Evolutionary conservation across 176 grass and related monocot genomes (phyloP).

Genomic region (Zoysia japonica): DNA sequence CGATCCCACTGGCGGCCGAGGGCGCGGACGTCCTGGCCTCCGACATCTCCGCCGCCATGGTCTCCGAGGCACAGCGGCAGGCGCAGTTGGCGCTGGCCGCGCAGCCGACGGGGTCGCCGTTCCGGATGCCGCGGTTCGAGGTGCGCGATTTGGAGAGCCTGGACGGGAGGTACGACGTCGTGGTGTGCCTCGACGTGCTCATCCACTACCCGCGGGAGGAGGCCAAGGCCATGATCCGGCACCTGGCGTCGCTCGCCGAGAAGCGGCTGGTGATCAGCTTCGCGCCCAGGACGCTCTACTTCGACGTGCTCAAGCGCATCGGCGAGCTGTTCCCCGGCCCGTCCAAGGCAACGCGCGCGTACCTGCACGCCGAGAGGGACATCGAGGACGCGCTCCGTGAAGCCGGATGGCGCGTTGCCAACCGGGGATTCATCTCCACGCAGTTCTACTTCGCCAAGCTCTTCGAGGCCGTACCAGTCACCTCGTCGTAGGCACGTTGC

Average conservation of each 20-base stretch:
- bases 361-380: conserved; percentile 75
- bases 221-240: conserved; percentile 74
- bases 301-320: conserved; percentile 78
- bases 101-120: not conserved
- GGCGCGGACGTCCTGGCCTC: conserved; percentile 66
- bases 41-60: conserved; percentile 89
- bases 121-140: conserved; percentile 72
- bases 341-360: conserved; percentile 86
- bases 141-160: conserved; percentile 71
- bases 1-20: conserved; percentile 67
- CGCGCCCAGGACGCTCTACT: conserved; percentile 82
- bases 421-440: conserved; percentile 76
- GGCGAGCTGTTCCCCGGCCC: conserved; percentile 92
- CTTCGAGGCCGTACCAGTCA: conserved; percentile 65
- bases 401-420: conserved; percentile 70
- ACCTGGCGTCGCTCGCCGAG: conserved; percentile 81
- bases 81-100: conserved; percentile 33
- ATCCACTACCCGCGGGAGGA: conserved; percentile 91
- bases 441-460: conserved; percentile 99
- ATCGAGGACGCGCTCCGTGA: conserved; percentile 75
- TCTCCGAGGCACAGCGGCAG: conserved; percentile 70
- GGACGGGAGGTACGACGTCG: conserved; percentile 60
- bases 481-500: not conserved
- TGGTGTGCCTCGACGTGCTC: conserved; percentile 91
- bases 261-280: conserved; percentile 80